These are phyloP conservation scores for Lecanicillium sp. DNA, from an alignment of 2,329 filamentous ascomycete species.

Conservation along the genomic window DNA sequence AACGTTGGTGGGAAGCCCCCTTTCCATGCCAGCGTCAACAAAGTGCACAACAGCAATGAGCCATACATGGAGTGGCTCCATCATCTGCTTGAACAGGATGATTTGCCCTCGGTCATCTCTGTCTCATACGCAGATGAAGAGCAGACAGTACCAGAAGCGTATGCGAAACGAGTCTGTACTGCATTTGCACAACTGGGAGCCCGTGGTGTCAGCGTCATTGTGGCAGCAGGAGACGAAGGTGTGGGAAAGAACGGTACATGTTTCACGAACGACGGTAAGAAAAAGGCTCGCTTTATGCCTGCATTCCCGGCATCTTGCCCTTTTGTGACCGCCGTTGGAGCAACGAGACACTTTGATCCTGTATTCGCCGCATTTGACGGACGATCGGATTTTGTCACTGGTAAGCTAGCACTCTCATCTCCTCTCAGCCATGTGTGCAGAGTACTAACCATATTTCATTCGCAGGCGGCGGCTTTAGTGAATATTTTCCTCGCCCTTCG, in stretches of 20 bases:
- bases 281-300: conserved; percentile 32
- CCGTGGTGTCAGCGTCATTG: conserved; percentile 57
- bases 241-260: conserved; percentile 3
- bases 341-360: conserved; percentile 39
- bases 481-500: conserved; percentile 25
- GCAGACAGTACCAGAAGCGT: conserved; percentile 52
- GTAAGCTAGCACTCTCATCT: no score
- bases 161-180: conserved; percentile 52
- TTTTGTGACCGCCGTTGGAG: conserved; percentile 53
- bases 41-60: conserved; percentile 50
- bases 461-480: conserved; percentile 16
- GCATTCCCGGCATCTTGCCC: conserved; percentile 35
- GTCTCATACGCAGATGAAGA: conserved; percentile 66
- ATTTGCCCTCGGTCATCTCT: conserved; percentile 54
- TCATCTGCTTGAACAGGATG: conserved; percentile 46
- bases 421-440: neutral
- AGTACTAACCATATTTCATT: neutral
- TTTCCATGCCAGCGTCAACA: conserved; percentile 11
- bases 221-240: conserved; percentile 50
- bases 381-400: conserved; percentile 30
- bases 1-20: conserved; percentile 10
- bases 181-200: conserved; percentile 58
- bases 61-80: conserved; percentile 61
- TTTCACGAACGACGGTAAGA: conserved; percentile 5
- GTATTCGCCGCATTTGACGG: conserved; percentile 45